Evolutionary conservation across 2,329 filamentous ascomycete genomes (phyloP), one percentile per base, ranked within the genome.

Genomic region (Aureobasidium sp.): DNA sequence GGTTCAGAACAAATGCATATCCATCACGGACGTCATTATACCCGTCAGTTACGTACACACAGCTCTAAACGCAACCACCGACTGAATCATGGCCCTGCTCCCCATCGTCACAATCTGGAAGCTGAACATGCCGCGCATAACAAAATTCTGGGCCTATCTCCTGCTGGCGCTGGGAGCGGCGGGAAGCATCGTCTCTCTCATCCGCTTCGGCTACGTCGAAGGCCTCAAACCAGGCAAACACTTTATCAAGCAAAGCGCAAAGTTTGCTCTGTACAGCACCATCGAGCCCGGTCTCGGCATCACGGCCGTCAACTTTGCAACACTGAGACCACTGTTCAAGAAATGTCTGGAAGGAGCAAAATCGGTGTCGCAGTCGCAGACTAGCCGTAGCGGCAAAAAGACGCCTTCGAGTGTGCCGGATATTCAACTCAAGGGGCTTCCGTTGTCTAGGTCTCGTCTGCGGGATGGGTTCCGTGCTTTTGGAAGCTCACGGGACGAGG

Each of bases 251-350:
- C 42, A 53, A 5, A 47, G 56, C 8, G 62, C 53, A 2, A 62
- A 64, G 20, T 60, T 66, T 20, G 63, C 63, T 0, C 47, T 68
- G 25, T 67, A 64, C 61, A 61, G 51, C 15, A 62, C 45, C 29
- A 55, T 66, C 25, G 69, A 70, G 49, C 64, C 63, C 20, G 66
- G 66, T 44, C 62, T 70, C 5, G 68, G 67, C 20, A 64, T 70
- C 4, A 61, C 65, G 12, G 69, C 68, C 31, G 62, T 66, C 7
- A 67, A 60, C 12, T 44, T 69, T n/a, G 61, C 65, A 15, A 64
- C 68, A 0, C 63, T 69, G 12, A 60, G 68, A 22, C 66, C 68
- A 1, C 55, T 70, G 11, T 68, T 70, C 62, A 64, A 56, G 17
- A 61, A 44, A 14, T 61, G 36, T 15, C 25, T 61, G 0, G 57